Base-by-base conservation (phyloP, 108 stramenopile genomes). In the Bacterosira constricta region DNA sequence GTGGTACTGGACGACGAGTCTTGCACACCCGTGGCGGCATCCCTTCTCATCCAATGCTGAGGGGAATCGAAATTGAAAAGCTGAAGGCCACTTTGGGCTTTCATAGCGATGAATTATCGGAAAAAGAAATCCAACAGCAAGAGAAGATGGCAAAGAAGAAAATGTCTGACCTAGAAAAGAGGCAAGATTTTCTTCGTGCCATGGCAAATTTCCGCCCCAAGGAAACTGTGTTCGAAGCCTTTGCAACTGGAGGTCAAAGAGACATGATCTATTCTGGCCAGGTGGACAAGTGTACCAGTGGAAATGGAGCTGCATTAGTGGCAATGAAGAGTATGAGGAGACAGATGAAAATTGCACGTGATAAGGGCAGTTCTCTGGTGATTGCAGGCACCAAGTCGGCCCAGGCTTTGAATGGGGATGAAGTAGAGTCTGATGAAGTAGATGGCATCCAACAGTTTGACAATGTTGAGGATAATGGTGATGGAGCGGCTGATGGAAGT, bases 161-260 rank as follows among this genome's bases (percentile, higher is more conserved):
- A 39, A 47, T 82, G 47, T 55, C 51, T 11, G 84, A 88, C 37
- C 63, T 82, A 0, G 75, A 85, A 52, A 84, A 92, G 39, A 73
- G 94, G 7, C 79, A 96, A 53, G 91, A 95, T 18, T 94, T 97
- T 46, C 66, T 98, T 25, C 58, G 66, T 17, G 92, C 90, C 11
- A 85, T 97, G 90, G 71, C 92, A 2, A 83, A 86, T 68, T 99
- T 97, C 63, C 94, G 98, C 7, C 98, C 98, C 2, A 94, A 96
- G 78, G 94, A 97, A 79, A 97, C 98, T 23, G 90, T 99, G 45
- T 96, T 99, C 78, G 98, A 99, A 71, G 93, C 97, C 4, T 91
- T 93, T 77, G 95, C 93, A 9, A 90, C 90, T 35, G 96, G 93
- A 17, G 89, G 88, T 20, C 86, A 87, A 18, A 92, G 86, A 63